Conservation (phyloP, 495 filamentous ascomycete genomes). For the Corynascus novoguineensis region DNA sequence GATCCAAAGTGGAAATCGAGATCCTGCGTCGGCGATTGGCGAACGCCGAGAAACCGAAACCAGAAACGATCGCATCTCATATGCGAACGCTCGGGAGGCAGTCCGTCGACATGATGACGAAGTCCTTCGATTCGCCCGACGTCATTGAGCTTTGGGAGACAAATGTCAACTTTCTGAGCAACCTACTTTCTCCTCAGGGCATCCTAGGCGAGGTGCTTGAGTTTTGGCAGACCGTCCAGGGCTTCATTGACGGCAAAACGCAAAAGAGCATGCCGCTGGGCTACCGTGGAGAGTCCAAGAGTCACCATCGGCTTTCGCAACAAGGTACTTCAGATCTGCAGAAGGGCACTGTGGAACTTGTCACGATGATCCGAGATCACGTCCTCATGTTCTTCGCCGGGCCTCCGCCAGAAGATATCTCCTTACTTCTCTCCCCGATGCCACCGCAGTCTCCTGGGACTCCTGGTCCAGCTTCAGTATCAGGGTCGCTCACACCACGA, state of each 20-base stretch:
- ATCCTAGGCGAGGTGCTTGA: slow-evolving; percentile 83
- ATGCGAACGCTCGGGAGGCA: slow-evolving; percentile 65
- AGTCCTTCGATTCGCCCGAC: slow-evolving; percentile 63
- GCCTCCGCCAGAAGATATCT: slow-evolving; percentile 83
- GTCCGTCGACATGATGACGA: slow-evolving; percentile 47
- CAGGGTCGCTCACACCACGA: slow-evolving; percentile 44
- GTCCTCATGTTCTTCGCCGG: slow-evolving; percentile 81
- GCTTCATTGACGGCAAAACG: slow-evolving; percentile 81
- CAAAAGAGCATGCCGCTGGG: slow-evolving; percentile 77
- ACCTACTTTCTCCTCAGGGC: slow-evolving; percentile 67
- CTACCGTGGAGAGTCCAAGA: slow-evolving; percentile 74
- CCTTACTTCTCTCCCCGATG: slow-evolving; percentile 72
- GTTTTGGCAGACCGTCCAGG: slow-evolving; percentile 88
- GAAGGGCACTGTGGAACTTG: slow-evolving; percentile 70
- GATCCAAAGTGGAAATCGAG: slow-evolving; percentile 85
- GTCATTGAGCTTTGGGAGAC: slow-evolving; percentile 88
- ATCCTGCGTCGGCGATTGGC: slow-evolving; percentile 76
- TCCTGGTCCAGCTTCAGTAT: slow-evolving; percentile 44
- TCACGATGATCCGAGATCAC: slow-evolving; percentile 73
- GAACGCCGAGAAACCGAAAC: slow-evolving; percentile 61
- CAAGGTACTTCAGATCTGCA: slow-evolving; percentile 67
- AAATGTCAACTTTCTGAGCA: slow-evolving; percentile 63
- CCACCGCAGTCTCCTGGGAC: slow-evolving; percentile 66
- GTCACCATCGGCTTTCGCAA: slow-evolving; percentile 75
- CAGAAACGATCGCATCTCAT: slow-evolving; percentile 62